Percentiles rank a stretch among this genome's conserved stretches.
phyloP scores from a whole-genome alignment of 805 yeast species.

The Barnettozyma sp. region DNA sequence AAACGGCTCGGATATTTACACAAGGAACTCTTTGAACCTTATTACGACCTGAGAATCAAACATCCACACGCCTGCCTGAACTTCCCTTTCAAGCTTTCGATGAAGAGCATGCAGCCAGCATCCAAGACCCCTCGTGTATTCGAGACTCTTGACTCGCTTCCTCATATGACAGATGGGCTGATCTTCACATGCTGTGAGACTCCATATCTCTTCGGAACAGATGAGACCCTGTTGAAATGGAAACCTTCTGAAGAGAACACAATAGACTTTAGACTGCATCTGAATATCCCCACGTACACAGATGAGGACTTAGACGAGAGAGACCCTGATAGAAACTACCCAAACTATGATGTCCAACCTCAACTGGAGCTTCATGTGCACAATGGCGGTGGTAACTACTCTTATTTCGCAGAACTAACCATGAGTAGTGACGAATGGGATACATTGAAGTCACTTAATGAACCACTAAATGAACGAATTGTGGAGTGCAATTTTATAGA shows the following conservation, averaged over 20 bases:
- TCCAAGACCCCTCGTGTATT: constrained; percentile 74
- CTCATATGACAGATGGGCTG: constrained; percentile 90
- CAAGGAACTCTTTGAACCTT: constrained; percentile 76
- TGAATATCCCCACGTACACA: constrained; percentile 50
- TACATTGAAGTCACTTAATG: constrained; percentile 53
- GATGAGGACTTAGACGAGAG: constrained; percentile 55
- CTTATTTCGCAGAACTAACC: constrained; percentile 57
- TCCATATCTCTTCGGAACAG: constrained; percentile 87
- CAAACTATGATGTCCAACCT: constrained; percentile 79
- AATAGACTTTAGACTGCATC: constrained; percentile 71
- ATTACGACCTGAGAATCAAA: constrained; percentile 55
- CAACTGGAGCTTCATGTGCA: constrained; percentile 61
- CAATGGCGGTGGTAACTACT: constrained; percentile 61
- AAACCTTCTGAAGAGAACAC: constrained; percentile 95
- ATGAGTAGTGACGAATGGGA: constrained; percentile 77
- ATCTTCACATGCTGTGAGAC: constrained; percentile 87
- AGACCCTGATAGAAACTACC: constrained; percentile 67
- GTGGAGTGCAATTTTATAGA: constrained; percentile 74
- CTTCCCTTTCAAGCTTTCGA: constrained; percentile 80
- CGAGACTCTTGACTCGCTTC: constrained; percentile 59
- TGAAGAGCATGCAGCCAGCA: constrained; percentile 83
- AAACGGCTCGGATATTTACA: constrained; percentile 85
- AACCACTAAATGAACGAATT: constrained; percentile 84
- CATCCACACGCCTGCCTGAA: constrained; percentile 68
- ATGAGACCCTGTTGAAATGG: constrained; percentile 84